Evolutionary conservation across 2,329 filamentous ascomycete species (phyloP), one percentile per base, ranked within the genome.

Genomic region (Aspergillus puulaauensis): DNA sequence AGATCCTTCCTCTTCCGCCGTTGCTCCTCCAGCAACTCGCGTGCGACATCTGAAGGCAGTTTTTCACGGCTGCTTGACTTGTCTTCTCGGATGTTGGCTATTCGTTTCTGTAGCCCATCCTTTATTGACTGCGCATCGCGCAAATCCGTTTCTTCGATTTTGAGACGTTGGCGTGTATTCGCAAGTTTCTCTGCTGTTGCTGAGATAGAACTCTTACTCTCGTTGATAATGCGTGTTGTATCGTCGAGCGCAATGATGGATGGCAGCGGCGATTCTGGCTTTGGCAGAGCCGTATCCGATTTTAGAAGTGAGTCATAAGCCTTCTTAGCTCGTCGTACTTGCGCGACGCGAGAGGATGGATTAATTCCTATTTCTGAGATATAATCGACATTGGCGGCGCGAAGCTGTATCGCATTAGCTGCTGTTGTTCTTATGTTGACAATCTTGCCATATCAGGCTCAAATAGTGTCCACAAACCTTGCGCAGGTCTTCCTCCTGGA

Each of bases 191-290:
- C 64, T 46, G 77, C 71, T 2, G 76, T 76, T 61, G 70, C 70
- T 39, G 72, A 69, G 12, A 90, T 79, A 53, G 86, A 86, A 19
- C 78, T 75, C 63, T 84, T 86, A 17, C 86, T 88, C 64, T 90
- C 86, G 58, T 80, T 73, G 49, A 90, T 83, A 15, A 86, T 86
- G 56, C 83, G 80, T 57, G 87, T 82, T 3, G 88, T 86, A 65
- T 83, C 86, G 52, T 88, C 86, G 54, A 91, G 75, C 6, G 90
- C 90, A 41, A 95, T 71, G 4, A 96, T 78, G 6, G 87, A 85
- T 3, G 90, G 89, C 6, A 95, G 74, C 6, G 87, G 80, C 19
- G 90, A 93, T 50, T 82, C 84, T 9, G 84, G 77, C 23, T 81
- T 79, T 3, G 90, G 90, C 21, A 93, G 76, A 64, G 86, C 85